These are phyloP conservation scores for Cercospora sp. DNA, from an alignment of 2,329 filamentous ascomycete species.

Conservation along the genomic window DNA sequence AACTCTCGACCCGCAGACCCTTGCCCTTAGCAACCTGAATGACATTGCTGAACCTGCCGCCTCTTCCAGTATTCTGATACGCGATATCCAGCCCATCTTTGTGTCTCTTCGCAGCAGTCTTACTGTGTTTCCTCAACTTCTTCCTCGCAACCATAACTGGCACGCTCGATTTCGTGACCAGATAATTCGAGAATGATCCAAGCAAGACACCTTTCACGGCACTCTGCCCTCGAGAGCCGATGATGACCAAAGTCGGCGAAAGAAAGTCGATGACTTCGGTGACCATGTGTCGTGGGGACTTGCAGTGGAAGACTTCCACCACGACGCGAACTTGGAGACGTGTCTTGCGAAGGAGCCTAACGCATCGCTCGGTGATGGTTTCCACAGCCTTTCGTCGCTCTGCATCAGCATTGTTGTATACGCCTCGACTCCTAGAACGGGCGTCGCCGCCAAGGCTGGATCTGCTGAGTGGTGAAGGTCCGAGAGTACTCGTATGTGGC, in stretches of 20 bases:
- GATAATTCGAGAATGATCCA: slow-evolving; percentile 94
- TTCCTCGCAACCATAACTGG: slow-evolving; percentile 98
- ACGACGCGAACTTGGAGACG: slow-evolving; percentile 88
- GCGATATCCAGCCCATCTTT: slow-evolving; percentile 37
- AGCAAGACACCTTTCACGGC: slow-evolving; percentile 92
- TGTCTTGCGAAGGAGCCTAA: slow-evolving; percentile 86
- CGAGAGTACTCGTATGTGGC: slow-evolving; percentile 28
- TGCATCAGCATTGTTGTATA: slow-evolving; percentile 61
- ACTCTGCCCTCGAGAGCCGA: slow-evolving; percentile 87
- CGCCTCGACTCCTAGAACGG: slow-evolving; percentile 38
- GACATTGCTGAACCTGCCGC: slow-evolving; percentile 37
- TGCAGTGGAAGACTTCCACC: slow-evolving; percentile 96
- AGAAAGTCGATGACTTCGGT: slow-evolving; percentile 95
- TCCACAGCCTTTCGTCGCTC: slow-evolving; percentile 80
- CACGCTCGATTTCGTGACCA: slow-evolving; percentile 93
- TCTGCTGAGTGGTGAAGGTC: slow-evolving; percentile 37
- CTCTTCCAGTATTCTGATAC: slow-evolving; percentile 35
- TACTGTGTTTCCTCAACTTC: slow-evolving; percentile 77
- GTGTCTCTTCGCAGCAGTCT: slow-evolving; percentile 41
- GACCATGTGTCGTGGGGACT: slow-evolving; percentile 93
- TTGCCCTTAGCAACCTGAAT: slow-evolving; percentile 37
- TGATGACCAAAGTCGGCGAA: slow-evolving; percentile 86
- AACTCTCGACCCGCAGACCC: slow-evolving; percentile 37
- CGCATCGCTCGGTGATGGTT: slow-evolving; percentile 78
- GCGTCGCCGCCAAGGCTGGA: slow-evolving; percentile 22